A percentile compares a stretch with the other conserved stretches of the same genome.
These are phyloP conservation scores for Cladosporium phlei DNA, from an alignment of 2,329 filamentous ascomycete species.

Conservation along the genomic window DNA sequence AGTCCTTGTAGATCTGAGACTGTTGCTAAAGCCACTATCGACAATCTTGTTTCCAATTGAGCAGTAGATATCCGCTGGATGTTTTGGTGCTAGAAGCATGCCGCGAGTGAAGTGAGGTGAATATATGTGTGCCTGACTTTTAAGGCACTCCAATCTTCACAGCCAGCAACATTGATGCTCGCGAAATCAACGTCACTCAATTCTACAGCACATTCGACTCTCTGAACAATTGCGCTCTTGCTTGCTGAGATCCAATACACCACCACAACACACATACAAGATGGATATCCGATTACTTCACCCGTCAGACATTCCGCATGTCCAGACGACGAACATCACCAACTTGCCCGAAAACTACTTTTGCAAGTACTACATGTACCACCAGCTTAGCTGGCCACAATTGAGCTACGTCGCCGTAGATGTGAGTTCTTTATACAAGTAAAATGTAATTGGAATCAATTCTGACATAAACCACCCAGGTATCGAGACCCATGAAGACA, in stretches of 20 bases:
- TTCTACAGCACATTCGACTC: neutral
- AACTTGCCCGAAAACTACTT: constrained; percentile 99
- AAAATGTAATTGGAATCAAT: neutral
- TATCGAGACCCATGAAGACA: constrained; percentile 69
- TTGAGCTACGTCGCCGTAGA: constrained; percentile 95
- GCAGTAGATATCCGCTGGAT: no score
- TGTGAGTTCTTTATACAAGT: constrained; percentile 33
- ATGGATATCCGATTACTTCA: constrained; percentile 92
- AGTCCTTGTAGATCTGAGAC: no score
- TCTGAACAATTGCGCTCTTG: neutral
- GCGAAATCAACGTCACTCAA: constrained; percentile 6
- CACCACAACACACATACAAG: constrained; percentile 13
- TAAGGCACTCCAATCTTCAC: no score
- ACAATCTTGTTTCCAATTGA: no score
- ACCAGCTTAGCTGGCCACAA: constrained; percentile 96
- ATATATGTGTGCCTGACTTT: no score
- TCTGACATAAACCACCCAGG: constrained; percentile 34
- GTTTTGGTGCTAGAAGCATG: no score
- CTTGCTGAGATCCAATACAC: neutral
- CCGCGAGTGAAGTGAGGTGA: no score
- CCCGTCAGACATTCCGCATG: constrained; percentile 77
- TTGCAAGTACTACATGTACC: constrained; percentile 99
- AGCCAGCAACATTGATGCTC: no score
- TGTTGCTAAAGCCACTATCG: no score
- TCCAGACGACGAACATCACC: constrained; percentile 97